phyloP scores from a whole-genome alignment of 257 asterid genomes.

The Primulina huaijiensis region DNA sequence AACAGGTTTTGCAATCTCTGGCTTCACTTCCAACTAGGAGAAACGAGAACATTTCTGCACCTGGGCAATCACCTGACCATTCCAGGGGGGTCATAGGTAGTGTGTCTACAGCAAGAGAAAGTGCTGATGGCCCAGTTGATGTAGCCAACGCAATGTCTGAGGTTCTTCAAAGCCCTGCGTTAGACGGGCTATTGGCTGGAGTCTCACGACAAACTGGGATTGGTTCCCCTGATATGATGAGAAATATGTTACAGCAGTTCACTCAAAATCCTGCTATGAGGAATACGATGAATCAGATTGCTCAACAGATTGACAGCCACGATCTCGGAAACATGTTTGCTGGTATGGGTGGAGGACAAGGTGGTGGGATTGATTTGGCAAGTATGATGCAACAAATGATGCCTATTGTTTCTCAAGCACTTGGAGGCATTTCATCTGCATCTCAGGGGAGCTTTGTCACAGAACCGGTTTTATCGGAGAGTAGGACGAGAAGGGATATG shows the following conservation, averaged over 20 bases:
- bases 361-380: conserved; percentile 78
- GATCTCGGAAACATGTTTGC: conserved; percentile 80
- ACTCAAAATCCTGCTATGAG: conserved; percentile 86
- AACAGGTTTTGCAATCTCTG: conserved; percentile 71
- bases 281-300: conserved; percentile 77
- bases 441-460: conserved; percentile 33
- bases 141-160: conserved; percentile 70
- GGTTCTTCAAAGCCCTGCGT: conserved; percentile 67
- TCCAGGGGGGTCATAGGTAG: conserved; percentile 30
- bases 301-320: conserved; percentile 79
- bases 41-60: conserved; percentile 30
- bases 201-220: conserved; percentile 89
- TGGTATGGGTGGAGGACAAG: conserved; percentile 56
- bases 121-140: conserved; percentile 39
- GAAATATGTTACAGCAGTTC: conserved; percentile 74
- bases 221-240: conserved; percentile 85
- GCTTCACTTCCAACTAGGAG: conserved; percentile 47
- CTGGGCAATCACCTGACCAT: conserved; percentile 30
- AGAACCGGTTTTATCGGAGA: conserved; percentile 29
- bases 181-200: conserved; percentile 70
- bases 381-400: conserved; percentile 96
- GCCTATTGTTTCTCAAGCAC: conserved; percentile 91
- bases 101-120: conserved; percentile 34
- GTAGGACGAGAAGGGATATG: conserved; percentile 35
- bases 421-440: conserved; percentile 57